Base-by-base conservation (phyloP, 305 asterid genomes). In the Lippia alba region DNA sequence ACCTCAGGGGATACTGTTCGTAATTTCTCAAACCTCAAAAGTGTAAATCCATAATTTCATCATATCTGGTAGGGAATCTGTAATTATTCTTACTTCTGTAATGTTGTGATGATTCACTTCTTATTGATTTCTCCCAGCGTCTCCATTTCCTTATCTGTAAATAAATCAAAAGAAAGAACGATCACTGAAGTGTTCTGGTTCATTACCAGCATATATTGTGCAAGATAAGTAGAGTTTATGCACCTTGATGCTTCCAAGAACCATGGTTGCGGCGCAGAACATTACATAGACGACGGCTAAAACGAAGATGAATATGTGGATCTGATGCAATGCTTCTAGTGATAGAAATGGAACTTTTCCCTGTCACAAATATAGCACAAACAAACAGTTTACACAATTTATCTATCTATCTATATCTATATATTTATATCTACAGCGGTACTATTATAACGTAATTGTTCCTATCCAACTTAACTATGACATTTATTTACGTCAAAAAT, bases 271-370 rank as follows among this genome's bases (percentile, higher is more conserved):
- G 57, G 86, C 95, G 70, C 97, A 89, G 75, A 80, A 89, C 72
- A 85, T 12, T 8, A 88, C 97, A 67, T 94, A 96, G 72, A 80
- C 94, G 53, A 94, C 85, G 1, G 97, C 97, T 73, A 94, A 64
- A n/a, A 94, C 91, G 74, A 94, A 94, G 71, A 91, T 84, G 84
- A 94, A 89, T 34, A 94, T 91, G 78, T 94, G 96, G 61, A 94
- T 91, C 80, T 94, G 96, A 78, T 94, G 96, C 77, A 94, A 50
- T 49, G 96, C 99, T 82, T 94, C 96, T 39, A 85, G 12, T 0
- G 99, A 94, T 54, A 94, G 79, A 63, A 91, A 74, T 20, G 87
- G 96, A 9, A 75, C 82, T 34, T 74, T 33, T 54, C 97, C 97
- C 97, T 91, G 83, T n/a, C 53, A 58, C 0, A 15, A 61, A 56